These are phyloP conservation scores for Diphasiastrum complanatum DNA, from an alignment of 83 land plant genomes.

Conservation along the genomic window DNA sequence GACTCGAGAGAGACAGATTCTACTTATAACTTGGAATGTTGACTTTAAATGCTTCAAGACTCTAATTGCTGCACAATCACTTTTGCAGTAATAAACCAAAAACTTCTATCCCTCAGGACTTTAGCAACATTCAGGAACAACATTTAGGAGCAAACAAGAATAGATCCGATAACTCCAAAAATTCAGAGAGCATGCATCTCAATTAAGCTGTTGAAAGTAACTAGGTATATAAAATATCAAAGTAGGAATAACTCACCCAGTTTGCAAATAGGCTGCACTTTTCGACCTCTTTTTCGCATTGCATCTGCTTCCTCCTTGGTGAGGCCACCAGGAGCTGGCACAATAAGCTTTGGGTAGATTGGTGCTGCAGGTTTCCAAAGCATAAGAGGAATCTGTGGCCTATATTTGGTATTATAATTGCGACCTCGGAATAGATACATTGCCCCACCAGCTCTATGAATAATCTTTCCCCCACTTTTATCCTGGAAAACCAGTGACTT, in stretches of 20 bases:
- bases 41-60: no score
- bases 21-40: no score
- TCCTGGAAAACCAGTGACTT: constrained; percentile 51
- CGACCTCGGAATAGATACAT: constrained; percentile 58
- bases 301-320: constrained; percentile 55
- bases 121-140: no score
- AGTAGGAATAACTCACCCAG: constrained; percentile 69
- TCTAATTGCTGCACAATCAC: no score
- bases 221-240: no score
- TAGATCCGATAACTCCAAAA: no score
- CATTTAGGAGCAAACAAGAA: no score
- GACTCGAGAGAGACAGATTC: no score
- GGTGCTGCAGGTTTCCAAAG: constrained; percentile 66
- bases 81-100: no score
- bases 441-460: constrained; percentile 43
- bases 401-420: constrained; percentile 52
- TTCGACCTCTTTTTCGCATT: constrained; percentile 52
- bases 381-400: constrained; percentile 66
- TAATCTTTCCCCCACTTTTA: constrained; percentile 69
- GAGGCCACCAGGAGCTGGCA: constrained; percentile 50
- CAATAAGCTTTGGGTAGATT: constrained; percentile 59
- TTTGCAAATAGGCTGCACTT: constrained; percentile 41
- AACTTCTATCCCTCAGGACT: no score
- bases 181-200: no score
- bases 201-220: no score